A percentile compares a stretch with the other conserved stretches of the same genome.
These are phyloP conservation scores for Dimargaris cristalligena DNA, from an alignment of 192 early-diverging fungal genomes.

Conservation along the genomic window DNA sequence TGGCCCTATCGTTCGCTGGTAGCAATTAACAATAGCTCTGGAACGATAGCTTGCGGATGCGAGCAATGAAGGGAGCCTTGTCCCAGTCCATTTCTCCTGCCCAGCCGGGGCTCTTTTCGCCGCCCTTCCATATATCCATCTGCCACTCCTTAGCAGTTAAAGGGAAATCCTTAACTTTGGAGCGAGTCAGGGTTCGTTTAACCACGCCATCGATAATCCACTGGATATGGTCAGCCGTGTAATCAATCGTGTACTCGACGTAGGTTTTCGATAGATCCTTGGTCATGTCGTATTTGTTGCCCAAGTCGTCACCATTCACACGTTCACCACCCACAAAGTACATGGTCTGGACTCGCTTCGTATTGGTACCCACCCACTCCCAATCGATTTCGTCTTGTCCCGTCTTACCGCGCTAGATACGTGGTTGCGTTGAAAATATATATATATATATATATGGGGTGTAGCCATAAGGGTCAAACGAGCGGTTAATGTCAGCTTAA, in stretches of 20 bases:
- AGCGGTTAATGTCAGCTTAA: neutral
- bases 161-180: neutral
- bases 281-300: neutral
- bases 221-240: neutral
- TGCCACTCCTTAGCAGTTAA: neutral
- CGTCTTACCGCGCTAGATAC: neutral
- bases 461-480: neutral
- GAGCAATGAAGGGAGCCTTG: neutral
- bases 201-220: neutral
- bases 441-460: neutral
- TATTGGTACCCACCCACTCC: neutral
- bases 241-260: neutral
- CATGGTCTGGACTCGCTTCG: neutral
- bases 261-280: neutral
- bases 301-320: neutral
- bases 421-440: neutral
- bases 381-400: neutral
- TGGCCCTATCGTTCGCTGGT: neutral
- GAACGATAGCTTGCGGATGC: neutral
- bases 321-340: slow-evolving; percentile 1
- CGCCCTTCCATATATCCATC: neutral
- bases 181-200: neutral
- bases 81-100: neutral
- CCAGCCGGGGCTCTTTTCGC: neutral
- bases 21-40: neutral